phyloP scores from a whole-genome alignment of 2,329 filamentous ascomycete genomes.

The Nothophaeocryptopus gaeumannii region DNA sequence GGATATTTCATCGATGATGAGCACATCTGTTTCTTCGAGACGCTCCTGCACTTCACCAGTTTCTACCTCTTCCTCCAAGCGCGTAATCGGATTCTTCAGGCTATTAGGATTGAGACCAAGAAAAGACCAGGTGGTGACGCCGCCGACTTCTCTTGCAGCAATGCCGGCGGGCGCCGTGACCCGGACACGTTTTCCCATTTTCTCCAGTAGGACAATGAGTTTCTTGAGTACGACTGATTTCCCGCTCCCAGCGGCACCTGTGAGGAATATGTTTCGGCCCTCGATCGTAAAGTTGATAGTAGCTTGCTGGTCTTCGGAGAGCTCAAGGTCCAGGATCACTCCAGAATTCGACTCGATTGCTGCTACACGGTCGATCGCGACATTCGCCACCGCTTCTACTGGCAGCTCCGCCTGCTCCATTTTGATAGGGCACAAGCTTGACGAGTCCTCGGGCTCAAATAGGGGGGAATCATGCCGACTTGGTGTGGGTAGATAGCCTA shows the following conservation, averaged over 20 bases:
- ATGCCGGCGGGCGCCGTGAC: slow-evolving; percentile 60
- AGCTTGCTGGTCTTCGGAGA: neutral
- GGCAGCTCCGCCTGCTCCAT: too few relatives aligned
- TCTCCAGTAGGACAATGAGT: slow-evolving; percentile 32
- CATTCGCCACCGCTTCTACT: too few relatives aligned
- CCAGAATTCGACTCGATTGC: too few relatives aligned
- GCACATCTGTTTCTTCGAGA: slow-evolving; percentile 45
- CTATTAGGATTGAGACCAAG: slow-evolving; percentile 49
- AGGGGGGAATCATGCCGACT: too few relatives aligned
- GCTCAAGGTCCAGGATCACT: too few relatives aligned
- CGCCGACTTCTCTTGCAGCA: slow-evolving; percentile 56
- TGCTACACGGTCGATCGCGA: too few relatives aligned
- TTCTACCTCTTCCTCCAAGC: slow-evolving; percentile 33
- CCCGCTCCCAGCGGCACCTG: slow-evolving; percentile 60
- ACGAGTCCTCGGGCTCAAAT: too few relatives aligned
- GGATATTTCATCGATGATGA: slow-evolving; percentile 65
- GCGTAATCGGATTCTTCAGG: slow-evolving; percentile 22
- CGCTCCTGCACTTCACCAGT: slow-evolving; percentile 38
- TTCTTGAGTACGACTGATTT: slow-evolving; percentile 56
- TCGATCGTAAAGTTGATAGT: neutral
- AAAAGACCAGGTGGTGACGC: slow-evolving; percentile 56
- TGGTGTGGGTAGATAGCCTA: too few relatives aligned
- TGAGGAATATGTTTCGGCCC: slow-evolving; percentile 60
- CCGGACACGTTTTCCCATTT: slow-evolving; percentile 35
- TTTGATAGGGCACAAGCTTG: too few relatives aligned